Conservation (phyloP, 192 early-diverging fungal genomes). For the Phycomyces nitens region DNA sequence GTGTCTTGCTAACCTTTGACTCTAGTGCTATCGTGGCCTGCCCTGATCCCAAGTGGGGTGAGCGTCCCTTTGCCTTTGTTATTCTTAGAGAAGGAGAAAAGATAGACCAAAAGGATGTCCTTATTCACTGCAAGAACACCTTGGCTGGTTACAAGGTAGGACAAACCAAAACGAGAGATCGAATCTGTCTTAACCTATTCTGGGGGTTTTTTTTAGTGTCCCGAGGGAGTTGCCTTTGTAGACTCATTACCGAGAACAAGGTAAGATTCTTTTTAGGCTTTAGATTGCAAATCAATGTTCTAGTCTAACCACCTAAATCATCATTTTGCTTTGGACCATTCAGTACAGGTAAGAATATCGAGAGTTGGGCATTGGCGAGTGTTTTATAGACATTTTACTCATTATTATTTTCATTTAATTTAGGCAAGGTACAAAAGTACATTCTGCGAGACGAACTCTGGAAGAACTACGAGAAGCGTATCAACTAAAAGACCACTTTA, state of each 20-base stretch:
- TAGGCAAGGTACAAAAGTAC: slow-evolving; percentile 55
- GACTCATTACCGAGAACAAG: too few species aligned
- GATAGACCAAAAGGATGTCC: slow-evolving; percentile 24
- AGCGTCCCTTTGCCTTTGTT: slow-evolving; percentile 55
- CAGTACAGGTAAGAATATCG: too few species aligned
- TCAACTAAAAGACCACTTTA: slow-evolving; percentile 17
- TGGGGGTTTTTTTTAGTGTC: too few species aligned
- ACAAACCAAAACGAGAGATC: slow-evolving; percentile 15
- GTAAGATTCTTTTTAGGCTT: too few species aligned
- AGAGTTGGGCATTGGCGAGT: too few species aligned
- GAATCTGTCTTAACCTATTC: too few species aligned
- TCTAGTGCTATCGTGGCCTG: slow-evolving; percentile 49
- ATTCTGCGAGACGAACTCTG: slow-evolving; percentile 48
- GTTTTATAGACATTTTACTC: too few species aligned
- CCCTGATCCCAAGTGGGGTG: slow-evolving; percentile 59
- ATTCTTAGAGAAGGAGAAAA: slow-evolving; percentile 39
- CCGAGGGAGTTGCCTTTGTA: too few species aligned
- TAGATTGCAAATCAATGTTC: too few species aligned
- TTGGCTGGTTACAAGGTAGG: slow-evolving; percentile 56
- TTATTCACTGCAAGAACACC: slow-evolving; percentile 36
- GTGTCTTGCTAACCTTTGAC: too few species aligned
- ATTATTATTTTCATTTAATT: slow-evolving; percentile 10
- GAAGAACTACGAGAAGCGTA: slow-evolving; percentile 35
- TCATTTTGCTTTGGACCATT: too few species aligned
- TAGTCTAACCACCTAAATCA: too few species aligned